Base-by-base conservation (phyloP, 2,329 filamentous ascomycete genomes). In the Penicillium concentricum region DNA sequence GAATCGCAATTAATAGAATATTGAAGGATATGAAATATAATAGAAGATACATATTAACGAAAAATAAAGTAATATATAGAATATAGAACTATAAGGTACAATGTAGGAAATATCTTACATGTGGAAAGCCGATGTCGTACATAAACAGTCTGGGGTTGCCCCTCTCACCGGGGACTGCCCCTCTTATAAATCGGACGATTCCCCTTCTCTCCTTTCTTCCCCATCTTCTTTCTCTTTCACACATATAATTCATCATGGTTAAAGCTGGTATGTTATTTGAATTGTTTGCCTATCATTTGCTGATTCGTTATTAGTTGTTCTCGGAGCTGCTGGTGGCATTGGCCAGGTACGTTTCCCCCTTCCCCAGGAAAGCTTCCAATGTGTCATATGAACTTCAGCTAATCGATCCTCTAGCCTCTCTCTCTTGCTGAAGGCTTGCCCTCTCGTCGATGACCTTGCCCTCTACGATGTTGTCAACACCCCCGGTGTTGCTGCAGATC, bases 401-500 rank as follows among this genome's bases (percentile, higher is more conserved):
- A 47, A 46, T 54, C 46, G 4, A 44, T 51, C 44, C 18, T 45
- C 57, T 73, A 97, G 92, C 94, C 85, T 99, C 72, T 99, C 94
- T 65, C 90, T 99, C 67, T 89, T 99, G 70, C 85, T 97, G 76
- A 99, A 99, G 86, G 86, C 89, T 67, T 90, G 84, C 73, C 89
- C 92, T 64, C 86, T 91, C 72, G 84, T 99, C 71, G 89, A 93
- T 72, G 91, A 97, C 82, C 90, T 99, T 70, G 84, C 92, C 60
- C 90, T 99, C 70, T 99, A 97, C 84, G 94, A 99, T 96, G 92
- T 99, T 67, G 93, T 97, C 79, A 97, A 97, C 85, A 95, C 92
- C 49, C 92, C 92, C 69, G 94, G 94, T 79, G 94, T 99, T 73
- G 91, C 92, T 65, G 87, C 93, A 72, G 94, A 99, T 77, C 87